Percentiles rank a stretch among this genome's conserved stretches.
Conservation (phyloP, 2,329 filamentous ascomycete species). For the Botrytis pseudocinerea region DNA sequence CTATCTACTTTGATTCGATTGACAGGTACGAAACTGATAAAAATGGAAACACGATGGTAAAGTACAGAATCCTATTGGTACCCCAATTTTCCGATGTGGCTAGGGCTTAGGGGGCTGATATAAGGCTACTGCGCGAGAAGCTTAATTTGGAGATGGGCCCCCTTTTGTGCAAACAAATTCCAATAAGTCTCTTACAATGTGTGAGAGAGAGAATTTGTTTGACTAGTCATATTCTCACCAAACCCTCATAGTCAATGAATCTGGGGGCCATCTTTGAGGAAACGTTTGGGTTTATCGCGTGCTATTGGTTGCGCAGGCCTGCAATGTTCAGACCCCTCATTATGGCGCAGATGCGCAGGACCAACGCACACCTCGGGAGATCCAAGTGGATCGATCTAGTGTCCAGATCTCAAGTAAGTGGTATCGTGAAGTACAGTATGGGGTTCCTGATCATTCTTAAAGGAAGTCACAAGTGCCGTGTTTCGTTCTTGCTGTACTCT, state of each 20-base stretch:
- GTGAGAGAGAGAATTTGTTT: not conserved
- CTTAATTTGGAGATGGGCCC: constrained; percentile 2
- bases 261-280: not conserved
- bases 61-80: not conserved
- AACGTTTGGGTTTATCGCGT: not conserved
- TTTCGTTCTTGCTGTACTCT: constrained; percentile 1
- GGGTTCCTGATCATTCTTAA: not conserved
- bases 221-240: not conserved
- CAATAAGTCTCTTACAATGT: not conserved
- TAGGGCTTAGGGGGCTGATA: constrained; percentile 13
- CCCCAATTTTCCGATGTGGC: not conserved
- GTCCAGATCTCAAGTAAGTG: not conserved
- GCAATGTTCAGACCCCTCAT: not conserved
- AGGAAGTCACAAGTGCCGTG: constrained; percentile 6
- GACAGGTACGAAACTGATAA: not conserved
- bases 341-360: not conserved
- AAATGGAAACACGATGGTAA: not conserved
- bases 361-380: not conserved
- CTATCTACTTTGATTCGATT: not conserved
- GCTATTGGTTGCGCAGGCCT: constrained; percentile 1
- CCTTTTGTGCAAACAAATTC: not conserved
- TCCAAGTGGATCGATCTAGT: not conserved
- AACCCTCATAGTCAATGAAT: not conserved
- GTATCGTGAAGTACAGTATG: not conserved
- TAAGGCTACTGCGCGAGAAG: constrained; percentile 15